Evolutionary conservation across 2,329 filamentous ascomycete genomes (phyloP).

Genomic region (Scedosporium aurantiacum): DNA sequence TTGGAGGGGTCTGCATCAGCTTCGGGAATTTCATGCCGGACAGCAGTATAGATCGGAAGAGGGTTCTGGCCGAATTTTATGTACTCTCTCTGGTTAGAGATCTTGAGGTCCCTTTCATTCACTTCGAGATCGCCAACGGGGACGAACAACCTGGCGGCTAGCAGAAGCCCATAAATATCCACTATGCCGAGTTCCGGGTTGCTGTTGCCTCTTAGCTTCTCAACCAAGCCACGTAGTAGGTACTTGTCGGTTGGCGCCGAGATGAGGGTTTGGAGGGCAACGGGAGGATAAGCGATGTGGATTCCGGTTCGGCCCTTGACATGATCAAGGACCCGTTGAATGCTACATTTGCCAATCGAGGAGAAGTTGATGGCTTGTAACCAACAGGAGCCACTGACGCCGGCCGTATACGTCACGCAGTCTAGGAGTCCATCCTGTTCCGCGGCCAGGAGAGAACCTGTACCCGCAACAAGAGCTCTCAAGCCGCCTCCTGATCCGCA

Average conservation of each 20-base stretch:
- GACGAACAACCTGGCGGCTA: conserved; percentile 76
- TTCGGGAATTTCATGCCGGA: conserved; percentile 85
- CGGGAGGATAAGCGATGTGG: conserved; percentile 87
- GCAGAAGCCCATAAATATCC: conserved; percentile 79
- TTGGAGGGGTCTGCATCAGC: conserved; percentile 9
- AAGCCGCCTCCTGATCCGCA: conserved; percentile 90
- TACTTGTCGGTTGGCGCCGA: conserved; percentile 88
- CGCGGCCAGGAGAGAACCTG: conserved; percentile 74
- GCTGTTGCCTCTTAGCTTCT: conserved; percentile 78
- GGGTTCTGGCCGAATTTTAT: conserved; percentile 71
- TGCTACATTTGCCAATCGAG: conserved; percentile 57
- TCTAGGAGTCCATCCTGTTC: conserved; percentile 85
- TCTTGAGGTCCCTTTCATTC: conserved; percentile 67
- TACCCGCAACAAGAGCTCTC: conserved; percentile 75
- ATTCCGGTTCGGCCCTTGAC: conserved; percentile 74
- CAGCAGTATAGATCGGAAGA: conserved; percentile 88
- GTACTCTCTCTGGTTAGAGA: conserved; percentile 75
- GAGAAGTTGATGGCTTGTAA: conserved; percentile 81
- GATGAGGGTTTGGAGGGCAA: conserved; percentile 69
- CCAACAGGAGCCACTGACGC: conserved; percentile 95
- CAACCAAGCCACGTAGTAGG: conserved; percentile 75
- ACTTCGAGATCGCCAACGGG: conserved; percentile 59
- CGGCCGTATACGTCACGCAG: conserved; percentile 88
- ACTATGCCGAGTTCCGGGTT: conserved; percentile 77
- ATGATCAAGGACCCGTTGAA: conserved; percentile 66